Conservation (phyloP, 345 rosid genomes). For the Linum trigynum region DNA sequence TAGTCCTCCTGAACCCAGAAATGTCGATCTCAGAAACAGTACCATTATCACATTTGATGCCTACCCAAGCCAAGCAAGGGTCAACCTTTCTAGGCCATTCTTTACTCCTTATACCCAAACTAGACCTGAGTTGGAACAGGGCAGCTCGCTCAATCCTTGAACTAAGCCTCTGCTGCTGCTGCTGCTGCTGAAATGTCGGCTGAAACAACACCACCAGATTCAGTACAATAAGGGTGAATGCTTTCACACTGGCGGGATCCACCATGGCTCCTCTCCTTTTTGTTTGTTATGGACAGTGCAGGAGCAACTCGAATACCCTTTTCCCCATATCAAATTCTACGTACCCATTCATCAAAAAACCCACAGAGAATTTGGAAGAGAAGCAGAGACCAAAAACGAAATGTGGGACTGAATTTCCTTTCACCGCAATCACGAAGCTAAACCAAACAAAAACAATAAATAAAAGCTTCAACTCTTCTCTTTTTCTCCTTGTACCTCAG, state of each 20-base stretch:
- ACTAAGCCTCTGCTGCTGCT: conserved; percentile 21
- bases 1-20: conserved; percentile 81
- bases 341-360: too few species aligned
- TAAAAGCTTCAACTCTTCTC: neutral
- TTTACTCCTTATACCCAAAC: conserved; percentile 68
- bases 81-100: conserved; percentile 91
- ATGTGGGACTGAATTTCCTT: too few species aligned
- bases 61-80: conserved; percentile 71
- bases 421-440: too few species aligned
- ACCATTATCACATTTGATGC: conserved; percentile 55
- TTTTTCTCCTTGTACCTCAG: neutral
- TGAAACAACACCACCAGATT: conserved; percentile 29
- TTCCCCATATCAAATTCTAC: conserved; percentile 16
- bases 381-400: too few species aligned
- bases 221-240: conserved; percentile 31
- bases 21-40: conserved; percentile 61
- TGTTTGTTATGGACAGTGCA: neutral
- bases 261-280: conserved; percentile 41
- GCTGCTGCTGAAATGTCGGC: conserved; percentile 43
- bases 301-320: conserved; percentile 9
- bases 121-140: conserved; percentile 72
- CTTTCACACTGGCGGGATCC: conserved; percentile 35
- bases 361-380: too few species aligned
- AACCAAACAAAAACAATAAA: too few species aligned
- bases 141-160: conserved; percentile 45